phyloP scores from a whole-genome alignment of 2,329 filamentous ascomycete species.

The Arthrobotrys musiformis region DNA sequence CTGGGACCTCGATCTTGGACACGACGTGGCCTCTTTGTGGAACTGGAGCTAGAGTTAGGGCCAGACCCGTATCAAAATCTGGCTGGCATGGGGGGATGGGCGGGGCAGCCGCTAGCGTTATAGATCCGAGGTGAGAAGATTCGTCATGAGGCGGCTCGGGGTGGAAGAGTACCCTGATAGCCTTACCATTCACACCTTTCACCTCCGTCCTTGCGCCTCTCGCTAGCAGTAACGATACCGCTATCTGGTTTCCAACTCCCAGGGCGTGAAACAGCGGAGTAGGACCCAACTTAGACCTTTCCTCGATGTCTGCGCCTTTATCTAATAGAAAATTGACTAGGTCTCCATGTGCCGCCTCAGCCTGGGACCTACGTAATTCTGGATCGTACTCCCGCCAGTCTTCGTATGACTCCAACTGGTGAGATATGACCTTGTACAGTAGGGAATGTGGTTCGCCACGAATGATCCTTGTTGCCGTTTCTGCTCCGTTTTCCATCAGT shows the following conservation, averaged over 20 bases:
- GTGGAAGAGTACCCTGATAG: not conserved
- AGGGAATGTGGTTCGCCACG: slow-evolving; percentile 45
- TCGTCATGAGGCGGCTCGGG: not conserved
- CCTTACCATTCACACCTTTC: not conserved
- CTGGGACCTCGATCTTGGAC: not conserved
- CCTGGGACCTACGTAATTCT: not conserved
- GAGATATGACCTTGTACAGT: slow-evolving; percentile 20
- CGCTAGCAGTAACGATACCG: not conserved
- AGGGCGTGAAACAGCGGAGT: not conserved
- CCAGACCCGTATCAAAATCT: not conserved
- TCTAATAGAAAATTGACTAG: not conserved
- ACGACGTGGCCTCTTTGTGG: not conserved
- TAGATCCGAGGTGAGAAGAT: not conserved
- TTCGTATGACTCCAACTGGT: not conserved
- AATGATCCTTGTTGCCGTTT: slow-evolving; percentile 41
- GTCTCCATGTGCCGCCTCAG: not conserved
- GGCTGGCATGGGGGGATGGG: not conserved
- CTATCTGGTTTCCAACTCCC: not conserved
- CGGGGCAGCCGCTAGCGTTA: too few species aligned
- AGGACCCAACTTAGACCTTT: not conserved
- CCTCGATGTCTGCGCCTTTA: not conserved
- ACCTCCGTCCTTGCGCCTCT: not conserved
- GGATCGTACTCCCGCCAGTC: not conserved
- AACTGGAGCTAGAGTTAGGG: not conserved
- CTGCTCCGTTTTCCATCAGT: not conserved